A percentile compares a stretch with the other conserved stretches of the same genome.
These are phyloP conservation scores for Umbelopsis ramanniana DNA, from an alignment of 192 early-diverging fungal species.

Conservation along the genomic window DNA sequence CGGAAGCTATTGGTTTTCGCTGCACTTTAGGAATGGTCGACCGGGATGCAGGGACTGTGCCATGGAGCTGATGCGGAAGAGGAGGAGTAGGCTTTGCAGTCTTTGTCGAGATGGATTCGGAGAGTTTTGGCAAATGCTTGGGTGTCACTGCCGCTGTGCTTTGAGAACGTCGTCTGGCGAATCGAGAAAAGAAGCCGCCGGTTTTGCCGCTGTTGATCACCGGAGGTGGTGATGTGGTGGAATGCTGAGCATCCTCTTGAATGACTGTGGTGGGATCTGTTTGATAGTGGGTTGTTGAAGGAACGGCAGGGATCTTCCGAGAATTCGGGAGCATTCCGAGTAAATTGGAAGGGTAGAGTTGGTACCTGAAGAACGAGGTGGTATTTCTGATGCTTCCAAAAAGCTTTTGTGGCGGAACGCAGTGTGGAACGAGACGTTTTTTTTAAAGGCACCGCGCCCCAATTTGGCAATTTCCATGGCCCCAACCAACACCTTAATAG, in stretches of 20 bases:
- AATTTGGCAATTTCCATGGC: not conserved
- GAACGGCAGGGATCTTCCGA: constrained; percentile 19
- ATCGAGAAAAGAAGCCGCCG: constrained; percentile 8
- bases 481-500: not conserved
- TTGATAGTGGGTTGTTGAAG: not conserved
- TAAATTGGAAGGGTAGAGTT: not conserved
- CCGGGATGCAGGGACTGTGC: not conserved
- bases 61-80: not conserved
- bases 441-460: not conserved
- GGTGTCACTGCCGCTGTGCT: not conserved
- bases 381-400: not conserved
- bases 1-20: constrained; percentile 14
- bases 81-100: not conserved
- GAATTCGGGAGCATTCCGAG: constrained; percentile 21
- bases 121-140: not conserved
- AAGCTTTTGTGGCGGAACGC: not conserved
- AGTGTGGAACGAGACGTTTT: not conserved
- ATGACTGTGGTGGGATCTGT: not conserved
- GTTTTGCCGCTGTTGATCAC: not conserved
- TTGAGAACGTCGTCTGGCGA: constrained; percentile 4
- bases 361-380: constrained; percentile 3
- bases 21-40: not conserved
- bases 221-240: not conserved
- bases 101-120: not conserved
- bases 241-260: constrained; percentile 11